Conservation (phyloP, 2,329 filamentous ascomycete genomes). For the Colletotrichum somersetense region DNA sequence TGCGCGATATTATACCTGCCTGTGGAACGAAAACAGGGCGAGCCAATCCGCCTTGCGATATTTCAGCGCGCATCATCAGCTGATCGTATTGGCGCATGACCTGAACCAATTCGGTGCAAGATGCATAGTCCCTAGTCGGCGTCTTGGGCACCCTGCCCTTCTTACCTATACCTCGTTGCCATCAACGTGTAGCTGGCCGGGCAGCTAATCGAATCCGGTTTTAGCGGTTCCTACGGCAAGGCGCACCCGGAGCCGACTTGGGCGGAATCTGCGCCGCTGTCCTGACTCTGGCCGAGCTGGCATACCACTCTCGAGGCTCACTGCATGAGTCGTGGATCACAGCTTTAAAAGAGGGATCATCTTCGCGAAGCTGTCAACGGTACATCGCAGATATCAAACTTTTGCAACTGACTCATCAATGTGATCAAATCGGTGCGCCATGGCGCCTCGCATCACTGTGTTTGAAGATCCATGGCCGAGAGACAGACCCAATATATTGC, state of each 20-base stretch:
- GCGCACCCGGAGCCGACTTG: not conserved
- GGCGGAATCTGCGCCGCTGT: conserved; percentile 24
- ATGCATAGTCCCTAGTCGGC: not conserved
- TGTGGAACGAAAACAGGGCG: conserved; percentile 7
- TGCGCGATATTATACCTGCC: not conserved
- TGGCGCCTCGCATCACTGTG: not conserved
- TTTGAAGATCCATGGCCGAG: conserved; percentile 31
- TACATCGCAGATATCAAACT: not conserved
- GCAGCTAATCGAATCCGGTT: conserved; percentile 20
- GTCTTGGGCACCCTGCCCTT: not conserved
- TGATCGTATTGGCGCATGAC: not conserved
- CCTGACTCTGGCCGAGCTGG: conserved; percentile 13
- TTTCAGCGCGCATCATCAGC: not conserved
- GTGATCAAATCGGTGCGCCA: not conserved
- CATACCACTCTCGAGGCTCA: not conserved
- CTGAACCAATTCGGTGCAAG: not conserved
- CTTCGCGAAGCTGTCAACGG: too few species aligned
- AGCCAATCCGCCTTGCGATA: conserved; percentile 25
- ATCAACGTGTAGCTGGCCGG: not conserved
- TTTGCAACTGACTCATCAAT: not conserved
- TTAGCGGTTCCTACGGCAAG: not conserved
- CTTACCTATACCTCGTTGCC: not conserved
- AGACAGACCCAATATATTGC: not conserved
- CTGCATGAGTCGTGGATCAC: not conserved
- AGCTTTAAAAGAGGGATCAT: not conserved